Percentiles rank a stretch among this genome's conserved stretches.
These are phyloP conservation scores for Microcyclosporella mali DNA, from an alignment of 2,329 filamentous ascomycete genomes.

Conservation along the genomic window DNA sequence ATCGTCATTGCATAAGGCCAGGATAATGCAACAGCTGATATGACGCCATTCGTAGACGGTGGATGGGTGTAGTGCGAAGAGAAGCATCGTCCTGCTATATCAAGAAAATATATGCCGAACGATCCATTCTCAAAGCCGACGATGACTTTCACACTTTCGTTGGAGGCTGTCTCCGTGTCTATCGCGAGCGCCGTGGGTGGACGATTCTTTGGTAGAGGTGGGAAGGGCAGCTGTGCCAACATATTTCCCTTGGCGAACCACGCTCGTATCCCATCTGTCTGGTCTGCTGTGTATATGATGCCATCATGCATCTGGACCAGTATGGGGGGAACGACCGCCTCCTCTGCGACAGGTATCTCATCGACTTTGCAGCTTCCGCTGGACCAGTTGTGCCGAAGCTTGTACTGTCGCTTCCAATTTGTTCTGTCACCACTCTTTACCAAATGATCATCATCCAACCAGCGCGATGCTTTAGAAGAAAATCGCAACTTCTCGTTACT, in stretches of 20 bases:
- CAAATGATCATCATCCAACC: conserved; percentile 55
- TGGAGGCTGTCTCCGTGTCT: conserved; percentile 41
- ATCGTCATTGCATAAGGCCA: conserved; percentile 75
- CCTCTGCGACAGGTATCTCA: conserved; percentile 60
- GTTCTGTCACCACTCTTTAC: conserved; percentile 48
- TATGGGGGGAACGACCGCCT: conserved; percentile 51
- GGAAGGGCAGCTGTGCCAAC: conserved; percentile 45
- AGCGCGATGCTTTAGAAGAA: conserved; percentile 52
- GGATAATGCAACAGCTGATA: conserved; percentile 65
- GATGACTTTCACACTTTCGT: conserved; percentile 39
- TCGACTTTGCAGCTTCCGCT: conserved; percentile 72
- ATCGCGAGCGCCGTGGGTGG: conserved; percentile 61
- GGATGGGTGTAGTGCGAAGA: conserved; percentile 52
- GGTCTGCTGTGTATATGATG: conserved; percentile 70
- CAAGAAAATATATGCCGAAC: conserved; percentile 63
- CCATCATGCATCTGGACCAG: conserved; percentile 73
- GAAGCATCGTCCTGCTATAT: conserved; percentile 43
- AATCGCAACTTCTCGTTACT: conserved; percentile 41
- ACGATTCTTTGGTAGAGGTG: conserved; percentile 1
- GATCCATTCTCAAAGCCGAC: conserved; percentile 67
- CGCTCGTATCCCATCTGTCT: conserved; percentile 61
- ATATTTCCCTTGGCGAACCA: conserved; percentile 63
- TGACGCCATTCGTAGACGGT: conserved; percentile 54
- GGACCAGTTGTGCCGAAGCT: conserved; percentile 84
- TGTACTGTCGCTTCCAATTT: conserved; percentile 87